phyloP scores from a whole-genome alignment of 805 yeast species.

The Ogataea pini region DNA sequence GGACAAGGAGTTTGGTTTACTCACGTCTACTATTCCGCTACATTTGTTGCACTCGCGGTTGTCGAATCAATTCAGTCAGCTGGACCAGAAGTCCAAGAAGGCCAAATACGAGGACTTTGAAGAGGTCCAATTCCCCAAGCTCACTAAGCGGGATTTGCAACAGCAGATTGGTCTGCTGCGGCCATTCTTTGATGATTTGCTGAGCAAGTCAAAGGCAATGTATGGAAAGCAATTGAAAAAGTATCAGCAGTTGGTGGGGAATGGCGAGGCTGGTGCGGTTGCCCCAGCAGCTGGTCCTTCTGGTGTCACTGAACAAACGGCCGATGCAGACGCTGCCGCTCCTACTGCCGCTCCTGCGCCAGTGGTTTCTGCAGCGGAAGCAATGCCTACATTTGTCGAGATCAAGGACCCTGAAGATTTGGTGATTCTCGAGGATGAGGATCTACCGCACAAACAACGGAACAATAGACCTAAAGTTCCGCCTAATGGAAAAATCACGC shows the following conservation, averaged over 20 bases:
- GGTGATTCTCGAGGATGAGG: constrained; percentile 78
- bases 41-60: constrained; percentile 80
- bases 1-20: constrained; percentile 85
- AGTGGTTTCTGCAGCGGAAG: constrained; percentile 8
- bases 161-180: constrained; percentile 57
- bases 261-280: background rate
- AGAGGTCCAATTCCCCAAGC: constrained; percentile 51
- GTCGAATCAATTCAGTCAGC: constrained; percentile 54
- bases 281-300: background rate
- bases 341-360: background rate
- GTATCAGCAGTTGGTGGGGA: constrained; percentile 32
- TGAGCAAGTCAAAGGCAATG: constrained; percentile 43
- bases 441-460: constrained; percentile 75
- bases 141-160: constrained; percentile 53
- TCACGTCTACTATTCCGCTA: constrained; percentile 84
- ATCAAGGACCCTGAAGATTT: constrained; percentile 42
- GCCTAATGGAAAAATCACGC: constrained; percentile 82
- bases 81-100: constrained; percentile 46
- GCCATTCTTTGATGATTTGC: constrained; percentile 50
- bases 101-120: constrained; percentile 67
- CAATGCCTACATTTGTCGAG: constrained; percentile 23
- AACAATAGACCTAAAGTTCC: constrained; percentile 79
- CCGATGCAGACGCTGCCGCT: background rate
- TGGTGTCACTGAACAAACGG: background rate
- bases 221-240: constrained; percentile 46